Evolutionary conservation across 805 yeast genomes (phyloP).

Genomic region (Yamadazyma insecticola): DNA sequence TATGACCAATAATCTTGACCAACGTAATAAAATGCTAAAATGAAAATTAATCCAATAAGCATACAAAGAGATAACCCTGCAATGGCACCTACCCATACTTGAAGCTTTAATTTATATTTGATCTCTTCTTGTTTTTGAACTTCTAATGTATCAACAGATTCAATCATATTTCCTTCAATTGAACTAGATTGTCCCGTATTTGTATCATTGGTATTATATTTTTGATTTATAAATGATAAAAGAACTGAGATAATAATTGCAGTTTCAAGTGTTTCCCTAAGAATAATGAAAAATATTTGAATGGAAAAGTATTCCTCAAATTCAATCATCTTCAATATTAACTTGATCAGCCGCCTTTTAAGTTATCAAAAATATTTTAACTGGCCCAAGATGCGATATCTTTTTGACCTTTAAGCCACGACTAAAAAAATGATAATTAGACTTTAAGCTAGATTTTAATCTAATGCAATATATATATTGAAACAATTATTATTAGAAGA

Average conservation of each 20-base stretch:
- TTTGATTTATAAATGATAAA: constrained; percentile 69
- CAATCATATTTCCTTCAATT: too few species aligned
- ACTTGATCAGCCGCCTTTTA: too few species aligned
- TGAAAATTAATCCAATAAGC: constrained; percentile 67
- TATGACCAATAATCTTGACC: constrained; percentile 85
- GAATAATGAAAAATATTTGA: constrained; percentile 69
- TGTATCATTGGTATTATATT: constrained; percentile 1
- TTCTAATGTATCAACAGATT: not conserved
- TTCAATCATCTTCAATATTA: too few species aligned
- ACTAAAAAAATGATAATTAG: too few species aligned
- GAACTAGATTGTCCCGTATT: too few species aligned
- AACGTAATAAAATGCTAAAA: constrained; percentile 63
- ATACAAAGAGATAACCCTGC: constrained; percentile 67
- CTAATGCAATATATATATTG: too few species aligned
- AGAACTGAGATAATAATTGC: constrained; percentile 49
- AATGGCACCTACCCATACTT: constrained; percentile 80
- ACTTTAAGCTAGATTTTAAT: too few species aligned
- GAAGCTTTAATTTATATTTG: constrained; percentile 42
- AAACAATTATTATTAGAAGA: too few species aligned
- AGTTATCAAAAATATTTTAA: too few species aligned
- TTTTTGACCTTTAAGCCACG: too few species aligned
- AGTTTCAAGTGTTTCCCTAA: constrained; percentile 48
- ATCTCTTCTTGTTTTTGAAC: not conserved
- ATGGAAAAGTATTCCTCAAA: constrained; percentile 54
- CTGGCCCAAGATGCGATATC: too few species aligned